These are phyloP conservation scores for Colletotrichum destructivum DNA, from an alignment of 2,329 filamentous ascomycete genomes.

Conservation along the genomic window DNA sequence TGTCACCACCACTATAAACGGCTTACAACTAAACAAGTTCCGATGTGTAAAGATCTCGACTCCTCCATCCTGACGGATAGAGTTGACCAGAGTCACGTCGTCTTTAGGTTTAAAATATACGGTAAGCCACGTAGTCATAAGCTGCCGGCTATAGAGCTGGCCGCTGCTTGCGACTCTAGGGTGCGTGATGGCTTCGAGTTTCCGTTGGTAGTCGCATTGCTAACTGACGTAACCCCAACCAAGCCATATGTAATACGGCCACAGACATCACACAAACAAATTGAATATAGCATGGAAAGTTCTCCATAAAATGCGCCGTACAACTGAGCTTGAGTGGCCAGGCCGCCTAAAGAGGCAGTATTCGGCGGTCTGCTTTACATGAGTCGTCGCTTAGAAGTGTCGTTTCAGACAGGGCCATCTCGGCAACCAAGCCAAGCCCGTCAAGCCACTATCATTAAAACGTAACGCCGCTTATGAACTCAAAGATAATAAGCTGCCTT, in stretches of 20 bases:
- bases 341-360: not conserved
- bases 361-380: not conserved
- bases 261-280: not conserved
- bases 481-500: not conserved
- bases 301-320: not conserved
- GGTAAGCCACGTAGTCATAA: too few relatives aligned
- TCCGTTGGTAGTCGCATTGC: too few relatives aligned
- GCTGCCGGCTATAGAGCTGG: too few relatives aligned
- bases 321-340: not conserved
- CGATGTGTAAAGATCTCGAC: too few relatives aligned
- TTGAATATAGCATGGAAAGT: not conserved
- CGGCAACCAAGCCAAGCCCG: not conserved
- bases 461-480: slow-evolving; percentile 2
- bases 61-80: too few relatives aligned
- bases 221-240: not conserved
- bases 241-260: too few relatives aligned
- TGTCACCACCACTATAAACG: too few relatives aligned
- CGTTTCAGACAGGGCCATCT: not conserved
- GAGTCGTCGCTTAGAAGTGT: not conserved
- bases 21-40: too few relatives aligned
- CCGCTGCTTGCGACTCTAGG: too few relatives aligned
- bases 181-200: not conserved
- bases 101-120: too few relatives aligned
- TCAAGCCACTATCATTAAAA: not conserved
- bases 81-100: too few relatives aligned